A percentile compares a stretch with the other conserved stretches of the same genome.
These are phyloP conservation scores for Diaporthe longicolla DNA, from an alignment of 2,329 filamentous ascomycete species.

Conservation along the genomic window DNA sequence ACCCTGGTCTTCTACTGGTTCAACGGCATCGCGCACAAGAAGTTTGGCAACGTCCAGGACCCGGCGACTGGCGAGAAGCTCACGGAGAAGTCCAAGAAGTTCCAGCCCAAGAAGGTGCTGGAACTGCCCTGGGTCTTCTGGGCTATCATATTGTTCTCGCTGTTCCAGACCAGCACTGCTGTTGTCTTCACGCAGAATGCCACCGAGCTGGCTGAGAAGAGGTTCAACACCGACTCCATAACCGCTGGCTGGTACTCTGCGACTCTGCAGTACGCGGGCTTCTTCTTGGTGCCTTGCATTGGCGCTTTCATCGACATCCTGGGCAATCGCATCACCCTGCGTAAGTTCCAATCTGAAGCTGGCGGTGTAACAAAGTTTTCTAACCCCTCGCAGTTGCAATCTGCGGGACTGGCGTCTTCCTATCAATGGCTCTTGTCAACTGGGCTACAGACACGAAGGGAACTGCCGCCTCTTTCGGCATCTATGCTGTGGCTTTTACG, in stretches of 20 bases:
- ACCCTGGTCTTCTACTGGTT: constrained; percentile 70
- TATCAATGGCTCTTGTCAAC: constrained; percentile 68
- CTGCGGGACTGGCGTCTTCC: constrained; percentile 64
- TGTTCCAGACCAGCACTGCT: constrained; percentile 71
- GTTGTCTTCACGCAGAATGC: constrained; percentile 69
- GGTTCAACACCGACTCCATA: constrained; percentile 68
- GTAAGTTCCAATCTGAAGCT: neutral
- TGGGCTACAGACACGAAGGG: constrained; percentile 64
- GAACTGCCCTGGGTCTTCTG: constrained; percentile 73
- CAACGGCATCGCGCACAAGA: constrained; percentile 63
- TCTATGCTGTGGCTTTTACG: constrained; percentile 69
- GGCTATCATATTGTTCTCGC: constrained; percentile 66
- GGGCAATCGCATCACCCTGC: constrained; percentile 59
- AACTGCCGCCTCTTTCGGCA: constrained; percentile 71
- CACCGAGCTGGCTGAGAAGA: constrained; percentile 72
- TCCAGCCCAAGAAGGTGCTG: constrained; percentile 69
- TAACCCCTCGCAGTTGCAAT: constrained; percentile 57
- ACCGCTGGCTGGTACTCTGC: constrained; percentile 73
- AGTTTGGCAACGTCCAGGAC: constrained; percentile 63
- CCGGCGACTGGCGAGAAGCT: constrained; percentile 71
- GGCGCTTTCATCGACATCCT: constrained; percentile 70
- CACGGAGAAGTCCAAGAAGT: constrained; percentile 71
- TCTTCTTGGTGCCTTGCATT: constrained; percentile 70
- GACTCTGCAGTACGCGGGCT: constrained; percentile 67
- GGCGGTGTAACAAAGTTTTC: neutral